A percentile compares a stretch with the other conserved stretches of the same genome.
Conservation (phyloP, 2,329 filamentous ascomycete genomes). For the Trichoderma harzianum region DNA sequence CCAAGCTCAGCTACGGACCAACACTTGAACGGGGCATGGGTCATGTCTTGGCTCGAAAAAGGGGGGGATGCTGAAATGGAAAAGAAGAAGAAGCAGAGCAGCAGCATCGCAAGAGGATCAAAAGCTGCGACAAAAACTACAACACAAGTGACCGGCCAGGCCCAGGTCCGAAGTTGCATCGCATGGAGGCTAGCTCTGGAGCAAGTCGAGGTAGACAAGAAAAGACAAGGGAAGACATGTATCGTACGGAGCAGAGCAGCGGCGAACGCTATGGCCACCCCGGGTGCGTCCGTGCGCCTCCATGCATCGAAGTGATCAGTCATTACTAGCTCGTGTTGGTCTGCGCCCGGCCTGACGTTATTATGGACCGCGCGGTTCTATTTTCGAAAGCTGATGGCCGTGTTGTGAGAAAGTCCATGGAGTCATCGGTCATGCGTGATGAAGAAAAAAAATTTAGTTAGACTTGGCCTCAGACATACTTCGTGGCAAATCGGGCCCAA, state of each 20-base stretch:
- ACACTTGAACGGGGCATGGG: background rate
- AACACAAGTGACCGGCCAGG: background rate
- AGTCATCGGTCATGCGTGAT: slow-evolving; percentile 12
- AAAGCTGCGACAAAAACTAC: background rate
- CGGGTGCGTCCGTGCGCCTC: slow-evolving; percentile 13
- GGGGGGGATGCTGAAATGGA: background rate
- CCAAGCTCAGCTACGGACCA: background rate
- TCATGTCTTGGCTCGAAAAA: background rate
- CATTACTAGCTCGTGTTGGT: slow-evolving; percentile 16
- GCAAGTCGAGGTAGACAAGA: background rate
- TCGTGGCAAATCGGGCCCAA: slow-evolving; percentile 7
- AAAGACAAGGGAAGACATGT: too few species aligned
- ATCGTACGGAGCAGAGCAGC: background rate
- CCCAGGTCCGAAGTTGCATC: slow-evolving; percentile 5
- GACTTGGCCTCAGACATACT: background rate
- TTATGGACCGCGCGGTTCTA: slow-evolving; percentile 12
- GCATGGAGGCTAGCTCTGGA: background rate
- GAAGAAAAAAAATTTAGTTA: slow-evolving; percentile 1
- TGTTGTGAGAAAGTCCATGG: background rate
- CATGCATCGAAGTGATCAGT: slow-evolving; percentile 17
- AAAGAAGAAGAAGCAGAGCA: background rate
- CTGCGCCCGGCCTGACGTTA: slow-evolving; percentile 14
- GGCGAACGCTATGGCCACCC: slow-evolving; percentile 15
- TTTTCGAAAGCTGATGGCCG: slow-evolving; percentile 14
- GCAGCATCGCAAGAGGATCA: background rate